Evolutionary conservation across 352 stramenopile species (phyloP).

Genomic region (Phytophthora chlamydospora): DNA sequence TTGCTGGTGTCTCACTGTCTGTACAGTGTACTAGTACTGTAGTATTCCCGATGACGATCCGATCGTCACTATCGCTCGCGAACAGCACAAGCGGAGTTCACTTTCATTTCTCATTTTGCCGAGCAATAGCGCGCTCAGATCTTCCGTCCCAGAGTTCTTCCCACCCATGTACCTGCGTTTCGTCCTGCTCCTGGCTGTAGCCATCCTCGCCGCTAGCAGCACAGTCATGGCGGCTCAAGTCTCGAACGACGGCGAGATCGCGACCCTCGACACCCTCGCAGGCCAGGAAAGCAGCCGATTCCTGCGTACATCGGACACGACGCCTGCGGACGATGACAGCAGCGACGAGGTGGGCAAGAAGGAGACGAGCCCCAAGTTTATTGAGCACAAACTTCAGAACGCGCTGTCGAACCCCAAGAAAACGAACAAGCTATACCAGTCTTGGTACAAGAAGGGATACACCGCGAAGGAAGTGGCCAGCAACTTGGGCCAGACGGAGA

Average conservation of each 20-base stretch:
- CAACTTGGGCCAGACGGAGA: conserved; percentile 10
- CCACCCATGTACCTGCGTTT: conserved; percentile 16
- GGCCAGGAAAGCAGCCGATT: conserved; percentile 3
- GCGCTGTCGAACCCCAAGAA: conserved; percentile 22
- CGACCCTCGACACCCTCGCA: neutral
- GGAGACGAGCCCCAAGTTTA: conserved; percentile 11
- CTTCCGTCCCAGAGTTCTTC: neutral
- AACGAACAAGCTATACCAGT: conserved; percentile 17
- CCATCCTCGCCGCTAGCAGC: conserved; percentile 6
- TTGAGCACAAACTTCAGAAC: conserved; percentile 16
- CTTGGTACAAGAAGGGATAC: conserved; percentile 27
- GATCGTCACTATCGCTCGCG: no score
- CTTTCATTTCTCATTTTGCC: conserved; percentile 11
- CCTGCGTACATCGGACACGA: conserved; percentile 11
- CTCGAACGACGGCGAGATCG: neutral
- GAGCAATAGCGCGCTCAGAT: neutral
- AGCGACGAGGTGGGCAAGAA: no score
- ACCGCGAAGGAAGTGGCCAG: conserved; percentile 15
- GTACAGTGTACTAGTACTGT: no score
- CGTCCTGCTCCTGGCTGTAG: conserved; percentile 7
- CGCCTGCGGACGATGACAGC: neutral
- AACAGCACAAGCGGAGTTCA: no score
- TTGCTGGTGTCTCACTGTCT: neutral
- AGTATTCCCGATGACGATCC: no score
- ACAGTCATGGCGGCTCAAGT: neutral